phyloP scores from a whole-genome alignment of 257 asterid species.

The Ocimum tenuiflorum region DNA sequence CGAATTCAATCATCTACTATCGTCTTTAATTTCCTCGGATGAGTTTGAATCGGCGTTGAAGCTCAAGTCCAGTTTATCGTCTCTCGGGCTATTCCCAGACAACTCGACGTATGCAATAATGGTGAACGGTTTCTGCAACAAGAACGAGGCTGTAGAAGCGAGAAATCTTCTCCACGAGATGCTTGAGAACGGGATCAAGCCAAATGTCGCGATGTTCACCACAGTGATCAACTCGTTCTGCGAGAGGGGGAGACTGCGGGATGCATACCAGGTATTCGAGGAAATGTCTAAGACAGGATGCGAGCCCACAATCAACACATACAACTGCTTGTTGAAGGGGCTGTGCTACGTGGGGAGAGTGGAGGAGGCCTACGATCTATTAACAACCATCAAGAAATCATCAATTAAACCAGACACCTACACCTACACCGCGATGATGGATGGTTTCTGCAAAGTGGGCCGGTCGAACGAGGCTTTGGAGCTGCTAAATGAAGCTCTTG shows the following conservation, averaged over 20 bases:
- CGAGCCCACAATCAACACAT: conserved; percentile 65
- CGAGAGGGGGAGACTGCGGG: conserved; percentile 40
- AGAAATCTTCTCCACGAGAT: conserved; percentile 30
- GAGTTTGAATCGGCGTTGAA: conserved; percentile 47
- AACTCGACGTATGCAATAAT: conserved; percentile 37
- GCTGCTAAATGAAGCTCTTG: conserved; percentile 49
- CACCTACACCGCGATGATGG: conserved; percentile 68
- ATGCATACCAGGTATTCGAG: conserved; percentile 57
- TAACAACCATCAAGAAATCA: conserved; percentile 38
- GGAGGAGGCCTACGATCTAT: conserved; percentile 59
- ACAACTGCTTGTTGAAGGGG: conserved; percentile 68
- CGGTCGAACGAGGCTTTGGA: conserved; percentile 60
- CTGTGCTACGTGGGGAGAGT: conserved; percentile 73
- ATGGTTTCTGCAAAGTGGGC: conserved; percentile 81
- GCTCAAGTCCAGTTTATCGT: conserved; percentile 30
- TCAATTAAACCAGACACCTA: conserved; percentile 49
- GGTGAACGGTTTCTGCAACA: conserved; percentile 45
- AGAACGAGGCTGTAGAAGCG: conserved; percentile 36
- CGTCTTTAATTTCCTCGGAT: conserved; percentile 33
- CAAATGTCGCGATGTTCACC: conserved; percentile 56
- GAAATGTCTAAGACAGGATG: conserved; percentile 45
- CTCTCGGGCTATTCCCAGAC: conserved; percentile 32
- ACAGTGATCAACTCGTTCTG: conserved; percentile 47
- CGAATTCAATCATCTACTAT: conserved; percentile 33
- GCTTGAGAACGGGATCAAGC: conserved; percentile 44